phyloP scores from a whole-genome alignment of 139 green algal genomes.

The Medakamo hakoo region DNA sequence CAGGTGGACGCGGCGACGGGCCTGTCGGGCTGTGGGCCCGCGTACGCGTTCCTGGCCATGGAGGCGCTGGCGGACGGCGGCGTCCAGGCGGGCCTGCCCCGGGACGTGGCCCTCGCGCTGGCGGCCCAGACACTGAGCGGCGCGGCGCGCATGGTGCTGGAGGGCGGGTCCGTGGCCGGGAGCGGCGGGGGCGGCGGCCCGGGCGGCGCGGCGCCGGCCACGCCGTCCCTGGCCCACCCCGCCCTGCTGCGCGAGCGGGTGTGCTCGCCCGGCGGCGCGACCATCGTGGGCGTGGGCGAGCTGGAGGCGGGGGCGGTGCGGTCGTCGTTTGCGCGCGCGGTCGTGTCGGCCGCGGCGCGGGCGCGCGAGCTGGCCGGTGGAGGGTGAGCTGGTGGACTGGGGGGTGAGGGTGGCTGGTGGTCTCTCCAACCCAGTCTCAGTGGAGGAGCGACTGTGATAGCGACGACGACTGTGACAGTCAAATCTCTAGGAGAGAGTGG shows the following conservation, averaged over 20 bases:
- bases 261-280: constrained; percentile 3
- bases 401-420: background rate
- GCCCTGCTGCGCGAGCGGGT: background rate
- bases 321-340: background rate
- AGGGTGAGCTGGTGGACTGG: constrained; percentile 4
- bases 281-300: background rate
- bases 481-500: no score
- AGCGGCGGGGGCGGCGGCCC: no score
- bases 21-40: constrained; percentile 72
- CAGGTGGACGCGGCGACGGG: constrained; percentile 80
- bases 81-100: constrained; percentile 48
- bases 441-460: no score
- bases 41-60: constrained; percentile 76
- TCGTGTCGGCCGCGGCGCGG: background rate
- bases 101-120: constrained; percentile 46
- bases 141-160: constrained; percentile 30
- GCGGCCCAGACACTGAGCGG: constrained; percentile 58
- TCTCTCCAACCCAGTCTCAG: no score
- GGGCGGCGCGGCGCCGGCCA: no score
- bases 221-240: no score
- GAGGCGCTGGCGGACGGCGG: constrained; percentile 65
- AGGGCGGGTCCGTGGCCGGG: background rate
- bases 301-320: background rate
- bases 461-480: no score
- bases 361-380: background rate